A percentile compares a stretch with the other conserved stretches of the same genome.
Evolutionary conservation across 139 green algal genomes (phyloP).

Genomic region (Coelastrella sp.): DNA sequence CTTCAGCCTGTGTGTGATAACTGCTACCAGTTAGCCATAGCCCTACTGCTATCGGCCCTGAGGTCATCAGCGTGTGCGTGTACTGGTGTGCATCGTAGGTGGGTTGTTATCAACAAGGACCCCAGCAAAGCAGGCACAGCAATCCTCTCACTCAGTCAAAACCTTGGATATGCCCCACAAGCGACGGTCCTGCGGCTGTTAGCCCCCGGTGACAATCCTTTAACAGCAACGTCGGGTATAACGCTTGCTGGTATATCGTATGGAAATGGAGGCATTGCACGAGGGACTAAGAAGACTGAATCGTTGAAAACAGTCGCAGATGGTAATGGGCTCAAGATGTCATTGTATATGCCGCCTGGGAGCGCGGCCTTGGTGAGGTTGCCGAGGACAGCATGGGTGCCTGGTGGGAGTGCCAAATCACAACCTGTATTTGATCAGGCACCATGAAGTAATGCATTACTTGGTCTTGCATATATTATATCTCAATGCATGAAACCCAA

Average conservation of each 20-base stretch:
- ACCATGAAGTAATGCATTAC: no score
- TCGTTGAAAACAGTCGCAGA: neutral
- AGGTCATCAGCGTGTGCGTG: no score
- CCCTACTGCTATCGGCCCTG: no score
- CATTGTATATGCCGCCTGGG: constrained; percentile 33
- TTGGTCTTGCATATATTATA: no score
- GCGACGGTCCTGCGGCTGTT: constrained; percentile 23
- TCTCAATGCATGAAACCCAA: no score
- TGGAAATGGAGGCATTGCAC: neutral
- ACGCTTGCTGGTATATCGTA: constrained; percentile 9
- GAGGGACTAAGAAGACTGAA: neutral
- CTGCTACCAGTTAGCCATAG: no score
- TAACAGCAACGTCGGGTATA: constrained; percentile 23
- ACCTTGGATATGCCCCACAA: neutral
- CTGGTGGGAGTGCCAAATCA: neutral
- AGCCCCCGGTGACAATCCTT: constrained; percentile 12
- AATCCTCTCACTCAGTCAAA: neutral
- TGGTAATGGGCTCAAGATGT: neutral
- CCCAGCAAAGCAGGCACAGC: no score
- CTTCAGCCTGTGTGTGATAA: no score
- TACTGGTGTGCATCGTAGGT: no score
- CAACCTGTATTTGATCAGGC: no score
- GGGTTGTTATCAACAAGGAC: no score
- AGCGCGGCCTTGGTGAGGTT: constrained; percentile 45
- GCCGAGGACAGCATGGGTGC: neutral